Base-by-base conservation (phyloP, 148 eudicot genomes). In the Amaranthus hypochondriacus region DNA sequence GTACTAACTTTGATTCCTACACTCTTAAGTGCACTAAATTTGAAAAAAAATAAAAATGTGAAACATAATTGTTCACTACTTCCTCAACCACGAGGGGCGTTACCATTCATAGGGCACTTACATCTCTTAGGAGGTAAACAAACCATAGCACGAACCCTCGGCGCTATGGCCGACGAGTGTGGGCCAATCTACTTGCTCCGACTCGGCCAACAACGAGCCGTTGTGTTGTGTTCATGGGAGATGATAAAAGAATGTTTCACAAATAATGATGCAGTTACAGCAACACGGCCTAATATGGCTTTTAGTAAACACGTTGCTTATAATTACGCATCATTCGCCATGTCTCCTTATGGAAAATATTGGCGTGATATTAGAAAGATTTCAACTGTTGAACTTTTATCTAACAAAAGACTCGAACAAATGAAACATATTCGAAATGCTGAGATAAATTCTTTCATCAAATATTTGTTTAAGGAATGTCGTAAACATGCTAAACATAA, bases 321-420 rank as follows among this genome's bases (percentile, higher is more conserved):
- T 53, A 6, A 78, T 69, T 18, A 55, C 47, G 79, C 84, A 0
- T 11, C 58, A n/a, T 69, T 82, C 9, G 66, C 67, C 2, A 14
- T 80, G 48, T 73, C 84, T 1, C 82, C 78, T 2, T 80, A 85
- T 66, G 84, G 82, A 5, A 76, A 68, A 14, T 83, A 78, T 49
- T 86, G 86, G 89, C 83, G 83, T 3, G 84, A 86, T 5, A 54
- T 81, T 3, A 66, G 84, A 7, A 86, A 86, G 71, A 66, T 86
- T 55, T 60, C 69, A 21, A 73, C 80, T 3, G 63, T 77, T 5
- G 75, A 86, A 67, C 83, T 86, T 7, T 66, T 86, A 28, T 74
- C 86, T 0, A 72, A 53, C 56, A 79, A 61, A 21, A 66, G 80
- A 44, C 68, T 83, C 0, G 81, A 83, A 65, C 59, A n/a, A 51